phyloP scores from a whole-genome alignment of 2,329 filamentous ascomycete species.

The Alternaria dauci region DNA sequence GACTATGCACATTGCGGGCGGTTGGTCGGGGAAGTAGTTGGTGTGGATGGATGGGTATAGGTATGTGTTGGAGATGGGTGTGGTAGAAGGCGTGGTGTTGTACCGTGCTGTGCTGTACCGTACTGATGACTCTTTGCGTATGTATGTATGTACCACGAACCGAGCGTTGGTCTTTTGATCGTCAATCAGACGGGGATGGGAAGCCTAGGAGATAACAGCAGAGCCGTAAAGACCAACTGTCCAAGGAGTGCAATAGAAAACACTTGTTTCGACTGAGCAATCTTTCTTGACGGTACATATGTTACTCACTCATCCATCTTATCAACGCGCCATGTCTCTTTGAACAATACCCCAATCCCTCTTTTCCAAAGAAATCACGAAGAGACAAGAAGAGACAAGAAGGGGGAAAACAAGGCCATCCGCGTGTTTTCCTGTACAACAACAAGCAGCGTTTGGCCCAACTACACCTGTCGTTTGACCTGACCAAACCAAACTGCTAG shows the following conservation, averaged over 20 bases:
- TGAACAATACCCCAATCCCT: background rate
- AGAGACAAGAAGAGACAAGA: slow-evolving; percentile 2
- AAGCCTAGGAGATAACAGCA: too few relatives aligned
- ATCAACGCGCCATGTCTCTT: slow-evolving; percentile 1
- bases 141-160: too few relatives aligned
- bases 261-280: too few relatives aligned
- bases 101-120: too few relatives aligned
- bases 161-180: too few relatives aligned
- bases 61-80: background rate
- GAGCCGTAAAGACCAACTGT: too few relatives aligned
- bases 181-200: too few relatives aligned
- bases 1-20: slow-evolving; percentile 33
- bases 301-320: background rate
- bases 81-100: background rate
- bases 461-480: slow-evolving; percentile 9
- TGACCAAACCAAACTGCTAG: background rate
- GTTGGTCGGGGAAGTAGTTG: background rate
- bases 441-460: slow-evolving; percentile 19
- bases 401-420: slow-evolving; percentile 14
- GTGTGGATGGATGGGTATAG: background rate
- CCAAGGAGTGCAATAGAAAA: too few relatives aligned
- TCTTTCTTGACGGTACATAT: too few relatives aligned
- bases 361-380: slow-evolving; percentile 3
- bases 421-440: slow-evolving; percentile 21
- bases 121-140: background rate